Base-by-base conservation (phyloP, 2,329 filamentous ascomycete species). In the Chrysoporthe deuterocubensis region DNA sequence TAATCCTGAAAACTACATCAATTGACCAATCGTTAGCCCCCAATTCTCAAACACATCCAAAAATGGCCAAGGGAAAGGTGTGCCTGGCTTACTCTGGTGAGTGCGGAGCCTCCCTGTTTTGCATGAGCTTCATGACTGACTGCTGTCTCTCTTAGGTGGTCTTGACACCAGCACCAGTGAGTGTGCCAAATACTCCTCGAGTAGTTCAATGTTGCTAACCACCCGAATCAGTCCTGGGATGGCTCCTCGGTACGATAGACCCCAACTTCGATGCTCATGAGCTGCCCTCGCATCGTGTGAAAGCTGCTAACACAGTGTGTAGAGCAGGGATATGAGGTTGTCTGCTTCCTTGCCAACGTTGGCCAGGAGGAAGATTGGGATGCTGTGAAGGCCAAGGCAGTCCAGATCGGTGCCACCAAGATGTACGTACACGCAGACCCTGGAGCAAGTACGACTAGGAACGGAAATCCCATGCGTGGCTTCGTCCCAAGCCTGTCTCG, bases 331-430 rank as follows among this genome's bases (percentile, higher is more conserved):
- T 88, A 88, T 75, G 84, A 86, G 74, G 89, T 91, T 72, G 85
- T 92, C 73, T 81, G 79, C 77, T 85, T 82, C 77, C 83, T 91
- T 77, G 90, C 90, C 81, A 85, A 93, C 80, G 87, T 92, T 73
- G 91, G 91, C 68, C 90, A 93, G 81, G 87, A 90, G 75, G 91
- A 94, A 81, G 90, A 93, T 80, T 94, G 88, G 76, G 86, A 87
- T 58, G 90, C 85, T 68, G 92, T 91, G 68, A 87, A 91, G 80
- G 85, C 86, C 76, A 94, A 94, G 85, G 90, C 89, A 58, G 76
- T 80, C 76, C 78, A 81, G 77, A 76, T 79, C 62, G 76, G 77
- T 66, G 77, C 77, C 71, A 72, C 73, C 72, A 68, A 70, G 67
- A 70, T 70, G 69, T 70, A 62, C 16, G 68, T 67, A 13, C 43